A percentile compares a stretch with the other conserved stretches of the same genome.
Evolutionary conservation across 75 land plant species (phyloP).

Genomic region (Cunninghamia lanceolata): DNA sequence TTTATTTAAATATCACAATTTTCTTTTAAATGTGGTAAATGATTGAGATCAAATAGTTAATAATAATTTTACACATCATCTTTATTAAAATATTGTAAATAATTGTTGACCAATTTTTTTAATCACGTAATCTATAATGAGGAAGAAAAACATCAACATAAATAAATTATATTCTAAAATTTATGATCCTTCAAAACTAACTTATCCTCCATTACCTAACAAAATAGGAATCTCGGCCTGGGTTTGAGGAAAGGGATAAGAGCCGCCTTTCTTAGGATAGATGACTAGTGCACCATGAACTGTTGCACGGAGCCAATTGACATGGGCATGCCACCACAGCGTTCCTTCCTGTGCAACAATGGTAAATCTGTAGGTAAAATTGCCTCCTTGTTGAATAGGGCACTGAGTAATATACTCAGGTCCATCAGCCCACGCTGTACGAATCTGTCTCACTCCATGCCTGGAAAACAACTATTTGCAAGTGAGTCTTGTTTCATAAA

Average conservation of each 20-base stretch:
- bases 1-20: too few relatives aligned
- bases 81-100: too few relatives aligned
- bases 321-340: slow-evolving; percentile 25
- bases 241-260: slow-evolving; percentile 16
- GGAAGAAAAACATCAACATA: too few relatives aligned
- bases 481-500: neutral
- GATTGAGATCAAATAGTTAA: too few relatives aligned
- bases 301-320: slow-evolving; percentile 15
- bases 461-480: neutral
- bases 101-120: too few relatives aligned
- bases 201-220: too few relatives aligned
- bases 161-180: too few relatives aligned
- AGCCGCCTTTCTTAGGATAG: neutral
- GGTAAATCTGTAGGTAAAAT: slow-evolving; percentile 13
- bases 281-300: slow-evolving; percentile 14
- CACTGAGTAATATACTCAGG: slow-evolving; percentile 16
- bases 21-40: too few relatives aligned
- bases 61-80: too few relatives aligned
- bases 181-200: too few relatives aligned
- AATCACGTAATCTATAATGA: too few relatives aligned
- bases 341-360: slow-evolving; percentile 10
- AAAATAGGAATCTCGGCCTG: slow-evolving; percentile 13
- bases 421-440: slow-evolving; percentile 14
- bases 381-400: slow-evolving; percentile 5
- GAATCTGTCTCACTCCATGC: slow-evolving; percentile 19